Base-by-base conservation (phyloP, 768 basidiomycete species). In the Cyclocybe aegerita region DNA sequence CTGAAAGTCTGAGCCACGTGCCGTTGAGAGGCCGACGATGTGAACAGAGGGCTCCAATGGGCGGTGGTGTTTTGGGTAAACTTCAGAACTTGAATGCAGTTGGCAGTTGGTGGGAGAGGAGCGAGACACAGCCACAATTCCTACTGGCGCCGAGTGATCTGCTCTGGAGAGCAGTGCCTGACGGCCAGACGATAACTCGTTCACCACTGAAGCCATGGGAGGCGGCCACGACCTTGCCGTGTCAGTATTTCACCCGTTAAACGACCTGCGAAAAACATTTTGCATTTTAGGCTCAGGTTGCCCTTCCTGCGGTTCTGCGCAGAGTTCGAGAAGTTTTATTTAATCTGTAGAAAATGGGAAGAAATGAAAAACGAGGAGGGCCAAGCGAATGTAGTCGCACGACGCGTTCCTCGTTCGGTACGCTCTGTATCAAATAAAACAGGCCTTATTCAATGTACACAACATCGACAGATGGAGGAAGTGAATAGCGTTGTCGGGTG, bases 11-110 rank as follows among this genome's bases (percentile, higher is more conserved):
- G 39, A 56, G 49, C 60, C 60, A 61, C 53, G 60, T 58, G 55
- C 47, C 53, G 41, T 58, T 56, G 50, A 55, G 46, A 55, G 52
- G 46, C 56, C 58, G 56, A 62, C 56, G 45, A 60, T 54, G 60
- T 54, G 58, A 58, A 55, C 16, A 44, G 45, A 49, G 15, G 29
- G 40, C 48, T 48, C 52, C 33, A 57, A 57, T 58, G 56, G 58
- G 58, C 58, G 58, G 56, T 53, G 50, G 52, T 55, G 50, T 33
- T 42, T 50, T 15, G 44, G 43, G 23, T 23, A 23, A 23, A 23
- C 23, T 23, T 45, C 41, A 43, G 52, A 51, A 49, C 48, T 36
- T 47, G 46, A 34, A 35, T 38, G 43, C 47, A 49, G 43, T 53
- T 47, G 44, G 48, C 35, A 44, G 15, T 31, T 37, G 36, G 59